phyloP scores from a whole-genome alignment of 73 alveolate species.

The Blepharisma japonicum region DNA sequence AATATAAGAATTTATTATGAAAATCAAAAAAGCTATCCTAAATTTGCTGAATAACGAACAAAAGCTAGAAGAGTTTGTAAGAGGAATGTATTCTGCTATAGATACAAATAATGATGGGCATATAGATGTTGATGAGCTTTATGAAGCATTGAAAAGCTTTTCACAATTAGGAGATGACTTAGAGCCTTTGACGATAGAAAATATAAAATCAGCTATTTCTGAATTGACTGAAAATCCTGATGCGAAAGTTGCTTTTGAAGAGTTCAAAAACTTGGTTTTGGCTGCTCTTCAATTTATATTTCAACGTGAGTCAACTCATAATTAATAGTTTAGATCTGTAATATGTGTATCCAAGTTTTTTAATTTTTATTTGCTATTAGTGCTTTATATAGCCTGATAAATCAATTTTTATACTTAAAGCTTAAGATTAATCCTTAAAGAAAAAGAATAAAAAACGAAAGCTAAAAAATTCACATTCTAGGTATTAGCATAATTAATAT shows the following conservation, averaged over 20 bases:
- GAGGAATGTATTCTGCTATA: slow-evolving; percentile 20
- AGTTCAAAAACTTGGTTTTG: not conserved
- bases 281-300: slow-evolving; percentile 20
- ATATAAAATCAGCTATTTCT: slow-evolving; percentile 19
- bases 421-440: too few relatives aligned
- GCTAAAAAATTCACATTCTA: too few relatives aligned
- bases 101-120: slow-evolving; percentile 12
- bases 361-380: too few relatives aligned
- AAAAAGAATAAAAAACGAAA: too few relatives aligned
- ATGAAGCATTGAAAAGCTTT: slow-evolving; percentile 6
- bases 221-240: not conserved
- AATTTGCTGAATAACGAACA: not conserved
- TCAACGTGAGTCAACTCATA: slow-evolving; percentile 16
- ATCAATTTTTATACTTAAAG: too few relatives aligned
- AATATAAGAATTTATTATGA: not conserved
- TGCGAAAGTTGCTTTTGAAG: slow-evolving; percentile 3
- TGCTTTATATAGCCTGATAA: too few relatives aligned
- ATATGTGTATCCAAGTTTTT: too few relatives aligned
- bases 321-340: too few relatives aligned
- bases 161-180: not conserved
- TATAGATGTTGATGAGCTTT: slow-evolving; percentile 5
- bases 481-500: too few relatives aligned
- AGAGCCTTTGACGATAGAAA: not conserved
- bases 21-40: slow-evolving; percentile 20
- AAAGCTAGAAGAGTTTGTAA: not conserved